A percentile compares a stretch with the other conserved stretches of the same genome.
phyloP scores from a whole-genome alignment of 805 yeast genomes.

The Wickerhamiella sergipiensis region DNA sequence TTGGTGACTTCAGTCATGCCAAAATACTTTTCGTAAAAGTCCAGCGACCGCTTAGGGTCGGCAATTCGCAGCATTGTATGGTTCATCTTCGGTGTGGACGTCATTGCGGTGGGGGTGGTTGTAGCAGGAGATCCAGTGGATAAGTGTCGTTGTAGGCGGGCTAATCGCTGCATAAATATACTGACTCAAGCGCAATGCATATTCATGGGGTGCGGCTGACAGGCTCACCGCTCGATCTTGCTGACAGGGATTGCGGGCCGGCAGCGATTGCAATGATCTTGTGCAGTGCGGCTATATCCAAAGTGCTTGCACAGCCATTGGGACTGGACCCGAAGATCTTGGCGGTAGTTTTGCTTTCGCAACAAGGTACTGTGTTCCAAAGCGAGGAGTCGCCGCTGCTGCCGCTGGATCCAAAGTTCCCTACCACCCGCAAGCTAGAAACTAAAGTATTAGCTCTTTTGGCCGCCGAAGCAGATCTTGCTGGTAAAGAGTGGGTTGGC shows the following conservation, averaged over 20 bases:
- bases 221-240: too few relatives aligned
- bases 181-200: neutral
- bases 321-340: neutral
- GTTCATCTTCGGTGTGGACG: constrained; percentile 11
- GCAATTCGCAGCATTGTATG: constrained; percentile 55
- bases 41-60: constrained; percentile 59
- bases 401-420: neutral
- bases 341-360: neutral
- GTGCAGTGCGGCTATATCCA: neutral
- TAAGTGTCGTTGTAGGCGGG: neutral
- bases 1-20: constrained; percentile 52
- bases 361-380: neutral
- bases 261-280: neutral
- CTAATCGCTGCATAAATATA: neutral
- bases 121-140: neutral
- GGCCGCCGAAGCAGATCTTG: constrained; percentile 15
- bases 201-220: too few relatives aligned
- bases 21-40: constrained; percentile 60
- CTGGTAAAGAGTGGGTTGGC: constrained; percentile 16
- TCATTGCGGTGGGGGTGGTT: too few relatives aligned
- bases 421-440: constrained; percentile 12
- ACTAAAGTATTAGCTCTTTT: constrained; percentile 22
- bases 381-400: neutral
- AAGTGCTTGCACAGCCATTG: neutral
- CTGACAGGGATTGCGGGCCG: too few relatives aligned